Base-by-base conservation (phyloP, 2,329 filamentous ascomycete species). In the Hymenoscyphus repandus region DNA sequence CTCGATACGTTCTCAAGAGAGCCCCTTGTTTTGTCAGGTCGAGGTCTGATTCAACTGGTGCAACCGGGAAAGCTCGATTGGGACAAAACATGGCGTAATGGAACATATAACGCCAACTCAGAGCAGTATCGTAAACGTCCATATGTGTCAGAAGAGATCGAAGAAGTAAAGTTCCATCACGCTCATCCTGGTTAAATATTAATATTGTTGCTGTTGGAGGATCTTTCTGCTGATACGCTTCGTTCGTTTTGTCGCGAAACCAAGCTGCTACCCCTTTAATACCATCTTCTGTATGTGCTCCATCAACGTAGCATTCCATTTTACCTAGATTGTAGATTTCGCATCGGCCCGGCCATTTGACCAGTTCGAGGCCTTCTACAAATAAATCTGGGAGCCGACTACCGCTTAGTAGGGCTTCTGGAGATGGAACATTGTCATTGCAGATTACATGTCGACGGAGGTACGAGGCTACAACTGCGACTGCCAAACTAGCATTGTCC, bases 181-280 rank as follows among this genome's bases (percentile, higher is more conserved):
- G 81, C 9, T 89, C 90, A 64, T 96, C 90, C 68, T 96, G 92
- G 68, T 96, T 96, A 75, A 97, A 97, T 43, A 97, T 77, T 41
- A 97, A 72, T 51, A 86, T 61, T 18, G 52, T 59, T 63, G 64
- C 45, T 54, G 59, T 47, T 17, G 57, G 56, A 9, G 47, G 45
- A 2, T 37, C 39, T 1, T 17, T 15, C 2, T 45, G 40, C 4
- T 27, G 11, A 11, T n/a, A 22, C 30, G 55, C 54, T 9, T 52
- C 34, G 1, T 20, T 15, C 9, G 52, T 30, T 60, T 77, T 73
- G 10, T 65, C 65, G 1, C 80, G 79, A 62, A 95, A 97, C 91
- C 91, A 96, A 51, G 78, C 76, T 0, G 84, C 86, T 2, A 89
- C 88, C 58, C 88, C 79, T 59, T 86, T 80, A 49, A 99, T 84